These are phyloP conservation scores for Solanum pimpinellifolium DNA, from an alignment of 257 asterid genomes.

Conservation along the genomic window DNA sequence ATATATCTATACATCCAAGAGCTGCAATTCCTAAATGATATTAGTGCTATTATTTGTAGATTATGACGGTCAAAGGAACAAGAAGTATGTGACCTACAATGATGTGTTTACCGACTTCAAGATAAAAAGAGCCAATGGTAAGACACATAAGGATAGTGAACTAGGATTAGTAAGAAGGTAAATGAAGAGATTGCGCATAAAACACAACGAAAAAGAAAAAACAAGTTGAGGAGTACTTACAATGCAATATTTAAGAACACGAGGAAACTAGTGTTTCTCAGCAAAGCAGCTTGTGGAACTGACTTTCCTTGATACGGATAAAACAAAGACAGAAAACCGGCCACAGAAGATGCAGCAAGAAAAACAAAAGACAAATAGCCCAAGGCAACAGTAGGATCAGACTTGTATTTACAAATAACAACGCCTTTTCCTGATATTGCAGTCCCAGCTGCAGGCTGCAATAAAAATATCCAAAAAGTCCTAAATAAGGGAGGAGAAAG, in stretches of 20 bases:
- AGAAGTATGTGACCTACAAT: not conserved
- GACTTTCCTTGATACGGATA: constrained; percentile 78
- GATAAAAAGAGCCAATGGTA: not conserved
- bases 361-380: constrained; percentile 60
- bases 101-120: not conserved
- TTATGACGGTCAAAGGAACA: not conserved
- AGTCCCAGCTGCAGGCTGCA: constrained; percentile 70
- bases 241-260: constrained; percentile 57
- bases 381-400: constrained; percentile 50
- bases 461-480: not conserved
- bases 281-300: constrained; percentile 49
- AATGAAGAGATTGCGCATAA: not conserved
- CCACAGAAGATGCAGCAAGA: constrained; percentile 37
- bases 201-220: not conserved
- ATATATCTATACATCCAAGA: not conserved
- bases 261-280: constrained; percentile 45
- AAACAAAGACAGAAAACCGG: constrained; percentile 52
- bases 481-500: not conserved
- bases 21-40: not conserved
- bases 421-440: constrained; percentile 40
- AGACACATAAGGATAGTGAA: not conserved
- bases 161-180: not conserved
- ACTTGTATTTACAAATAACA: constrained; percentile 67
- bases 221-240: constrained; percentile 32
- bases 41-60: not conserved